Evolutionary conservation across 148 eudicot genomes (phyloP).

Genomic region (Pouteria glomerata): DNA sequence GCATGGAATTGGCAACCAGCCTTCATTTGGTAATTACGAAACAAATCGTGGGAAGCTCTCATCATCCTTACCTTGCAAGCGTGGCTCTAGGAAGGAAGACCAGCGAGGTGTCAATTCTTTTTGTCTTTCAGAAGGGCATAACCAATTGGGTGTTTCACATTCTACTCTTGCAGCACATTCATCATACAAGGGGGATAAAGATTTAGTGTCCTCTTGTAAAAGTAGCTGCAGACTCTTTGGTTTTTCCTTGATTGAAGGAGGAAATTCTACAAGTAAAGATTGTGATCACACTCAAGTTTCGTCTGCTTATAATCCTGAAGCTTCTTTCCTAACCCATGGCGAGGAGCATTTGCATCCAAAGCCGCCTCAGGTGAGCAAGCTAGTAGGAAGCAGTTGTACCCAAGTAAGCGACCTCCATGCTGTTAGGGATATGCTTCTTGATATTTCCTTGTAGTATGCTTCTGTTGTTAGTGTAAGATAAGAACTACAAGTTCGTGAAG

Average conservation of each 20-base stretch:
- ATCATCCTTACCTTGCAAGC: constrained; percentile 3
- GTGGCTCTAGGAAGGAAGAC: constrained; percentile 5
- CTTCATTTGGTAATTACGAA: constrained; percentile 15
- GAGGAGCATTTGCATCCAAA: constrained; percentile 44
- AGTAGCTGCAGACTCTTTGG: constrained; percentile 77
- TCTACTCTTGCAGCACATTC: constrained; percentile 20
- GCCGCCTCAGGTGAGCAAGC: constrained; percentile 35
- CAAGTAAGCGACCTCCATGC: constrained; percentile 38
- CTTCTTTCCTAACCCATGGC: constrained; percentile 31
- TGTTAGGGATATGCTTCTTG: constrained; percentile 65
- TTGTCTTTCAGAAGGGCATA: constrained; percentile 13
- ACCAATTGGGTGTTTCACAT: constrained; percentile 9
- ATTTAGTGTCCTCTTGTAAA: constrained; percentile 36
- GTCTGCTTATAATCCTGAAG: constrained; percentile 14
- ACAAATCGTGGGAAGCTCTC: constrained; percentile 8
- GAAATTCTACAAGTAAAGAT: constrained; percentile 18
- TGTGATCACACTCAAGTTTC: constrained; percentile 6
- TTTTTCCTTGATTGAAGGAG: constrained; percentile 61
- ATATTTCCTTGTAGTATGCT: constrained; percentile 44
- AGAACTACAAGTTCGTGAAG: background rate
- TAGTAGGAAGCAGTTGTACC: no score
- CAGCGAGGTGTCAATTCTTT: constrained; percentile 4
- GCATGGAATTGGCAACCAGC: constrained; percentile 7
- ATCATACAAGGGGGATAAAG: constrained; percentile 22
- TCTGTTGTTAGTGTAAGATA: background rate